Evolutionary conservation across 2,329 filamentous ascomycete genomes (phyloP), one percentile per base, ranked within the genome.

Genomic region (Emergomyces pasteurianus): DNA sequence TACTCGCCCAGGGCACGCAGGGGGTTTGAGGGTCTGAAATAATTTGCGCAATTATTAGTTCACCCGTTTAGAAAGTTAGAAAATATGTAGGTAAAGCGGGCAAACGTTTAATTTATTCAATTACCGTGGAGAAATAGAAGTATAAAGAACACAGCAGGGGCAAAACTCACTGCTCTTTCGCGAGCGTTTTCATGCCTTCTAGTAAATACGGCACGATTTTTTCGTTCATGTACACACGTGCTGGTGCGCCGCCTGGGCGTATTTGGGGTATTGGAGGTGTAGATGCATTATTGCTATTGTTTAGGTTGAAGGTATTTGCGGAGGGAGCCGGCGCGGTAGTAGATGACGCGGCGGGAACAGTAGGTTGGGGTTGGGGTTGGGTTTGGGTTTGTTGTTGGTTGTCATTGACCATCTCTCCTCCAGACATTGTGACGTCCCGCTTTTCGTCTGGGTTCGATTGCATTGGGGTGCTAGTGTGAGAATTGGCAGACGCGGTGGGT

Each of bases 101-200:
- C 12, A 47, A 46, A 23, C n/a, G n/a, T 47, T 47, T 26, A 3
- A n/a, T 23, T 47, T 23, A 12, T 46, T 21, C 10, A 21, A 23
- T 23, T 12, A 9, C 6, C 7, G 31, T 56, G 43, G 8, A 23
- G 23, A 38, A 47, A 18, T 5, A 16, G 12, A 16, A 21, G 14
- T 36, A 31, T 31, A 21, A 23, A 26, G 12, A 28, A 26, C 4
- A 47, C 31, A 31, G 7, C 31, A 7, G 34, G 21, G 46, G 50
- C 16, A 42, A 58, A 47, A 80, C 86, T 69, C 74, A 90, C 87
- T 87, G 83, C 49, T 90, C 85, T 66, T 83, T 85, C 4, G 86
- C 86, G 63, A 91, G 71, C 60, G 81, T 73, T 75, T 90, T 90
- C 86, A 91, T 88, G 28, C 87, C 88, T 67, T 90, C 87, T 46